phyloP scores from a whole-genome alignment of 1,139 yeast genomes.

The Arxiozyma bovina region DNA sequence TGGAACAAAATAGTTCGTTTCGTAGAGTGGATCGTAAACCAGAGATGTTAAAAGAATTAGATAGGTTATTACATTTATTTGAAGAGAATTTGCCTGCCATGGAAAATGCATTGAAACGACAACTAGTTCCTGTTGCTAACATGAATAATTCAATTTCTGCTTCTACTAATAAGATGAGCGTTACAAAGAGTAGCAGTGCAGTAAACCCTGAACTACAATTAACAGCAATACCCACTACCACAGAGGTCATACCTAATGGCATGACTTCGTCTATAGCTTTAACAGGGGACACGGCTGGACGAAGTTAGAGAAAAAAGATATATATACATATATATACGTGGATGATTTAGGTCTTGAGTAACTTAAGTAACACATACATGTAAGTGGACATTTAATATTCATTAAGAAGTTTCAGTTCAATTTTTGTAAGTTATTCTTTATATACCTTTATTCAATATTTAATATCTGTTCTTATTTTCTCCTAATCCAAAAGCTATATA shows the following conservation, averaged over 20 bases:
- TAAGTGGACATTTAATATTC: too few species aligned
- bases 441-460: too few species aligned
- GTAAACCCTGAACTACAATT: not conserved
- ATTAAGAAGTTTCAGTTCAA: too few species aligned
- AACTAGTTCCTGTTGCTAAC: slow-evolving; percentile 6
- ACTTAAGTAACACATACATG: not conserved
- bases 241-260: not conserved
- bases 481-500: too few species aligned
- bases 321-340: too few species aligned
- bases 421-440: too few species aligned
- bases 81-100: slow-evolving; percentile 28
- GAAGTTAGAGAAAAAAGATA: not conserved
- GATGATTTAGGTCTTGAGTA: too few species aligned
- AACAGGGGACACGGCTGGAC: not conserved
- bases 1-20: slow-evolving; percentile 12
- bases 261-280: not conserved
- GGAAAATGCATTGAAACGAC: slow-evolving; percentile 24
- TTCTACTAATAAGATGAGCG: not conserved
- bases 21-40: slow-evolving; percentile 24
- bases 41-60: slow-evolving; percentile 25
- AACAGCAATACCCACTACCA: not conserved
- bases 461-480: too few species aligned
- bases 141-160: not conserved
- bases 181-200: not conserved
- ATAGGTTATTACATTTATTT: slow-evolving; percentile 22